Conservation (phyloP, 1,284 basidiomycete species). For the Puccinia polysora region DNA sequence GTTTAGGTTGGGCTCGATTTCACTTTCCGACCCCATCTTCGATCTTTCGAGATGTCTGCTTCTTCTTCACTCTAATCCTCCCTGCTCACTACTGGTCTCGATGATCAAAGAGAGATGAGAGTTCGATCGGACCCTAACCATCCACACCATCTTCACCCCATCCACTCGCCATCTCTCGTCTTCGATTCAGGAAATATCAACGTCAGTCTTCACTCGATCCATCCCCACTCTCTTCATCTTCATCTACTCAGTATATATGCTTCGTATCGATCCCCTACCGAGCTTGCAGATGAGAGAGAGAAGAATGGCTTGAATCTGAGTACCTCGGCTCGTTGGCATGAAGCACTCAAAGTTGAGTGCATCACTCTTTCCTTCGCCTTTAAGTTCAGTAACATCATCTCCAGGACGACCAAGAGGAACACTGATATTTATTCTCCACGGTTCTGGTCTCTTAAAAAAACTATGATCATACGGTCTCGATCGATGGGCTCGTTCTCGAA, state of each 20-base stretch:
- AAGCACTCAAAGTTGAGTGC: constrained; percentile 46
- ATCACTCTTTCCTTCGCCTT: background rate
- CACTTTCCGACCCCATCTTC: no score
- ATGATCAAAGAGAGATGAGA: no score
- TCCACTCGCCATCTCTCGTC: no score
- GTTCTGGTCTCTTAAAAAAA: background rate
- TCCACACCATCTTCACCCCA: no score
- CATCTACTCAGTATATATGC: no score
- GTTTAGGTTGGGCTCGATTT: no score
- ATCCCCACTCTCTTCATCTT: background rate
- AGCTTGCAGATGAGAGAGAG: constrained; percentile 19
- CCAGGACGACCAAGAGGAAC: background rate
- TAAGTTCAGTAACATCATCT: background rate
- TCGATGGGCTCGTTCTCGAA: background rate
- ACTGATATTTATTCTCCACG: background rate
- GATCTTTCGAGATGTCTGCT: no score
- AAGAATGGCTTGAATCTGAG: constrained; percentile 45
- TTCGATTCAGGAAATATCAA: constrained; percentile 8
- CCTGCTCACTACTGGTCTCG: no score
- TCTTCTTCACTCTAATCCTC: no score
- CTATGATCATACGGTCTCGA: background rate
- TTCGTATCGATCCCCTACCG: no score
- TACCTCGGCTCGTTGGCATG: constrained; percentile 47
- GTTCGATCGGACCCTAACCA: no score
- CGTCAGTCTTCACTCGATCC: background rate